These are phyloP conservation scores for Scedosporium aurantiacum DNA, from an alignment of 2,329 filamentous ascomycete genomes.

Conservation along the genomic window DNA sequence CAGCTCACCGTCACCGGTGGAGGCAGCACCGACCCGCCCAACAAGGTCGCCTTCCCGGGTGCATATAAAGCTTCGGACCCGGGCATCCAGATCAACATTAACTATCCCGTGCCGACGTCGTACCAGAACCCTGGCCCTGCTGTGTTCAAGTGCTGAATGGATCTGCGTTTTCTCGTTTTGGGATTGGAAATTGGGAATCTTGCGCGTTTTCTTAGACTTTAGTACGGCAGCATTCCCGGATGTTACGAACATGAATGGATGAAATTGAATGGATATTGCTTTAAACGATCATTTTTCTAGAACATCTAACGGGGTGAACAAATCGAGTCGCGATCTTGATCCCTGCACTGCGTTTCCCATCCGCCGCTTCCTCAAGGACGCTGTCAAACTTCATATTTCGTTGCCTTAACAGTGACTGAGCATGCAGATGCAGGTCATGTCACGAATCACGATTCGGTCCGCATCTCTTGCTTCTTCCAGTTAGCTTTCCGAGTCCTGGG, in stretches of 20 bases:
- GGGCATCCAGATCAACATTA: constrained; percentile 28
- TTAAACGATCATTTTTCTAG: background rate
- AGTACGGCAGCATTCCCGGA: background rate
- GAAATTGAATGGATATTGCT: background rate
- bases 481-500: too few species aligned
- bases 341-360: too few species aligned
- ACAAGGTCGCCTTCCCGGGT: constrained; percentile 25
- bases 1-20: constrained; percentile 30
- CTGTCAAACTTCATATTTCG: too few species aligned
- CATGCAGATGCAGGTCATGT: too few species aligned
- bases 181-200: background rate
- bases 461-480: too few species aligned
- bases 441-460: too few species aligned
- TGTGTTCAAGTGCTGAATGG: constrained; percentile 3
- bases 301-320: background rate
- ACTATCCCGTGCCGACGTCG: constrained; percentile 26
- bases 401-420: too few species aligned
- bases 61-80: constrained; percentile 26
- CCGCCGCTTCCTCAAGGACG: too few species aligned
- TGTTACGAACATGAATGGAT: background rate
- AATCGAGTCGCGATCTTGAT: too few species aligned
- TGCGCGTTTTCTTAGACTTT: background rate
- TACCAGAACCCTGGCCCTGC: constrained; percentile 14
- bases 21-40: constrained; percentile 24
- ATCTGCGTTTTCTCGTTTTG: background rate